Base-by-base conservation (phyloP, 2,329 filamentous ascomycete genomes). In the Alternaria sp. region DNA sequence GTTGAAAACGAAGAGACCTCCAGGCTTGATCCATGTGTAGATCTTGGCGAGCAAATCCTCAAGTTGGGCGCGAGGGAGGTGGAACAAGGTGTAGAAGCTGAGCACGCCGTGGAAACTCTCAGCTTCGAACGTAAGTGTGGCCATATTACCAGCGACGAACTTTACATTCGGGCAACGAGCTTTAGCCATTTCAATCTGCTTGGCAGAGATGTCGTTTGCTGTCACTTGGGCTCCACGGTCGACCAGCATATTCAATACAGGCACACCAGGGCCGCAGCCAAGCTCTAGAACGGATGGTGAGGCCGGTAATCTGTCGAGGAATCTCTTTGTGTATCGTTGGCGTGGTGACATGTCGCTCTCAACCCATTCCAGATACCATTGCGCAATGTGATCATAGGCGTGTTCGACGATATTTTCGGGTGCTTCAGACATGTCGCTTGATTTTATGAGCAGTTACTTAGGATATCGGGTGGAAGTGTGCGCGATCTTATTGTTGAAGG, bases 21-120 rank as follows among this genome's bases (percentile, higher is more conserved):
- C 84, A 0, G 81, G 80, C 64, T 78, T 81, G 43, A 87, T 68
- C 85, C 84, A 87, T 16, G 43, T 39, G 1, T 63, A 64, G 34
- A 85, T 79, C 42, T 78, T 75, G n/a, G 44, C 41, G 18, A 87
- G 66, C 61, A 86, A 76, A 16, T 68, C 70, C 2, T 61, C 69
- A 70, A 86, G 84, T 63, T 86, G 83, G 1, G 72, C 69, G 11
- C 78, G 77, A 4, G 84, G 83, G 14, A 87, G 78, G 65, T 86
- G 85, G 57, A 85, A 81, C 44, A 87, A 62, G 28, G 81, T 84
- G 73, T 85, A 86, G 66, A 86, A 80, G 1, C 73, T 84, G 6
- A 84, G 61, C 2, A 84, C 79, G 11, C 80, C 83, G 58, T 85
- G 79, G 43, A 87, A 77, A 1, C 74, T 74, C 2, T 34, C 72